Percentiles rank a stretch among this genome's conserved stretches.
phyloP scores from a whole-genome alignment of 2,329 filamentous ascomycete species.

The Aspergillus arachidicola region DNA sequence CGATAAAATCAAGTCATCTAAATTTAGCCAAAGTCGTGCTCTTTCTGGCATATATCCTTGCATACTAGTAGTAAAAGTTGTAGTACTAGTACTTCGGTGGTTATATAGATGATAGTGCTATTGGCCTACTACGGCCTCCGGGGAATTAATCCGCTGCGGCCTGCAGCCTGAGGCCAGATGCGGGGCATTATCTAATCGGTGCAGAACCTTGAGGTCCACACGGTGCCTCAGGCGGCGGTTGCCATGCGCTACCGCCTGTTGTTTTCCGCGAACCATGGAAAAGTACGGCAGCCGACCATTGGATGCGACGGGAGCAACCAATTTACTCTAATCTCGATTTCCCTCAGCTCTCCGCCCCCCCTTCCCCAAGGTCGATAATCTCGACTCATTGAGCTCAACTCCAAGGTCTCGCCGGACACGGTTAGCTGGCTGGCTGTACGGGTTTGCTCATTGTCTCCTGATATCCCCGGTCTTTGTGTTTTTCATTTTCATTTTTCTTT shows the following conservation, averaged over 20 bases:
- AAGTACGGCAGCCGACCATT: constrained; percentile 19
- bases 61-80: not conserved
- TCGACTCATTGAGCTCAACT: constrained; percentile 19
- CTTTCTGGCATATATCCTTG: not conserved
- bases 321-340: constrained; percentile 10
- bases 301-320: constrained; percentile 21
- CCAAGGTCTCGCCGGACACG: constrained; percentile 13
- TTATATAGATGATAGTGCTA: too few species aligned
- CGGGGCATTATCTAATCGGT: not conserved
- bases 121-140: not conserved
- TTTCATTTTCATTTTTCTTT: constrained; percentile 14
- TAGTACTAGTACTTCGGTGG: not conserved
- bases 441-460: constrained; percentile 18
- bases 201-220: not conserved
- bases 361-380: constrained; percentile 10
- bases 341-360: constrained; percentile 4
- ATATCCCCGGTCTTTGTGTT: constrained; percentile 5
- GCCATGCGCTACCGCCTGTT: constrained; percentile 29
- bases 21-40: not conserved
- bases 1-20: not conserved
- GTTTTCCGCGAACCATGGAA: constrained; percentile 24
- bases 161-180: not conserved
- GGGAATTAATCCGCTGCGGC: not conserved
- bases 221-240: constrained; percentile 22
- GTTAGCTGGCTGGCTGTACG: constrained; percentile 18